These are phyloP conservation scores for Erodium moschatum DNA, from an alignment of 441 rosid genomes.

Conservation along the genomic window DNA sequence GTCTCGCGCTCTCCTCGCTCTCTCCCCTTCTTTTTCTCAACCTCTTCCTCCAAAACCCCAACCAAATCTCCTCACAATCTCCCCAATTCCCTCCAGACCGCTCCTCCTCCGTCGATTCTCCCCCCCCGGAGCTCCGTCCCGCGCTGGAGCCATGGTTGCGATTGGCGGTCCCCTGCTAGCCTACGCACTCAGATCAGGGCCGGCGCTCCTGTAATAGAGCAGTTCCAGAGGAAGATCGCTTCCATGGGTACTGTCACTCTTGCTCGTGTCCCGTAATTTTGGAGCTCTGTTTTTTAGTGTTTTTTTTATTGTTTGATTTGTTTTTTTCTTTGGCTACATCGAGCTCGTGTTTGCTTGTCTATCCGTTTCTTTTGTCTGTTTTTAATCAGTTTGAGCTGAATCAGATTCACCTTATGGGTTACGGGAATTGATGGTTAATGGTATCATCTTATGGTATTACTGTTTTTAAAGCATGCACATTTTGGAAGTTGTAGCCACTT, in stretches of 20 bases:
- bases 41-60: not conserved
- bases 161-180: constrained; percentile 50
- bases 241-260: constrained; percentile 57
- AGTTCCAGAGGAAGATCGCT: constrained; percentile 53
- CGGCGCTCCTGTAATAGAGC: constrained; percentile 50
- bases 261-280: not conserved
- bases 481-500: too few species aligned
- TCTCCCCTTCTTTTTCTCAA: not conserved
- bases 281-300: not conserved
- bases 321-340: too few species aligned
- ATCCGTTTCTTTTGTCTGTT: not conserved
- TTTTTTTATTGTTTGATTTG: not conserved
- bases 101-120: constrained; percentile 18
- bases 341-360: not conserved
- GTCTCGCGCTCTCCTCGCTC: not conserved
- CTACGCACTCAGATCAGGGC: constrained; percentile 63
- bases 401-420: not conserved
- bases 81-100: constrained; percentile 11
- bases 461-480: too few species aligned
- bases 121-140: constrained; percentile 22
- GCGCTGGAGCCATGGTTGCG: constrained; percentile 53
- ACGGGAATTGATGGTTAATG: too few species aligned
- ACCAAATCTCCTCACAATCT: not conserved
- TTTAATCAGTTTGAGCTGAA: not conserved
- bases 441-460: too few species aligned